phyloP scores from a whole-genome alignment of 208 protist genomes.

The Leishmania guyanensis region DNA sequence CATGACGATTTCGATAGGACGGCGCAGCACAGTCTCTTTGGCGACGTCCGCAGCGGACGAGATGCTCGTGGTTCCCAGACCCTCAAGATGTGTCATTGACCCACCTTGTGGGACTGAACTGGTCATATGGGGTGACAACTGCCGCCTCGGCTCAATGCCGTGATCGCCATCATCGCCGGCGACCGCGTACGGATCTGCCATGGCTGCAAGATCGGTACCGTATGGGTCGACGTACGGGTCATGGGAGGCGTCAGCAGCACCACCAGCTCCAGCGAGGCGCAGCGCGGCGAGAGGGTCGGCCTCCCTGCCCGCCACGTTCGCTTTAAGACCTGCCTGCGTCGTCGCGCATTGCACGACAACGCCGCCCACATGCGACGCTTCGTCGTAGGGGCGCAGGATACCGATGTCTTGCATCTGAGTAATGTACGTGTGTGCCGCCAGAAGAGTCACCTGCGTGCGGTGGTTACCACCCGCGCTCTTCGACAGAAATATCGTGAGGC shows the following conservation, averaged over 20 bases:
- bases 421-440: slow-evolving; percentile 61
- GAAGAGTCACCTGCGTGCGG: slow-evolving; percentile 43
- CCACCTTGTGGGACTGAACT: not conserved
- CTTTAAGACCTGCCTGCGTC: not conserved
- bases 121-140: not conserved
- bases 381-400: slow-evolving; percentile 18
- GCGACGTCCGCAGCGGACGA: slow-evolving; percentile 9
- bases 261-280: not conserved
- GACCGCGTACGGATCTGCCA: slow-evolving; percentile 24
- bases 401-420: slow-evolving; percentile 53
- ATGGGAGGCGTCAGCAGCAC: slow-evolving; percentile 14
- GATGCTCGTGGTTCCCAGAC: not conserved
- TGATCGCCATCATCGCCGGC: not conserved
- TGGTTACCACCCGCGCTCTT: slow-evolving; percentile 63
- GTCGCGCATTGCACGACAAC: not conserved
- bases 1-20: slow-evolving; percentile 41
- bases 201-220: not conserved
- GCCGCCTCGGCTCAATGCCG: not conserved
- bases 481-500: slow-evolving; percentile 54
- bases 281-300: slow-evolving; percentile 25
- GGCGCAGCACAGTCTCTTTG: slow-evolving; percentile 31
- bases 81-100: not conserved
- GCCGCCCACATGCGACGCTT: not conserved
- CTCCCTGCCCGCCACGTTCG: not conserved
- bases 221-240: slow-evolving; percentile 30